Base-by-base conservation (phyloP, 805 yeast genomes). In the Candida railenensis region DNA sequence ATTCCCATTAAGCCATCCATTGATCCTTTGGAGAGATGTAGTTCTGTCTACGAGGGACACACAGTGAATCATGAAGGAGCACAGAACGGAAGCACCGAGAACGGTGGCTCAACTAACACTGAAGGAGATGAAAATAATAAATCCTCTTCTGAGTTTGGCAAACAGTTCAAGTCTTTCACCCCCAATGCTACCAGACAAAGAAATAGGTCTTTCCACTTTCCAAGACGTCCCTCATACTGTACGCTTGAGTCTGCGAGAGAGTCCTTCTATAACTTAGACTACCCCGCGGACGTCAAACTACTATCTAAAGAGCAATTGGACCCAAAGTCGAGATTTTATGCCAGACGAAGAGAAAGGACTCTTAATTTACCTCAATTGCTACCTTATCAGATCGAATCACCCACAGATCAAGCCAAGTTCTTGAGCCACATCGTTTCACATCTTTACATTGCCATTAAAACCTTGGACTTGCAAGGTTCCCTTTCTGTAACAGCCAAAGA, bases 381-480 rank as follows among this genome's bases (percentile, higher is more conserved):
- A 22, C 98, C 98, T 0, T 94, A 91, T 62, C 67, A 73, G 37
- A 78, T 85, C 0, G 97, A 89, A 61, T 55, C 80, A 1, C 82
- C 81, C 14, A 67, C 67, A 30, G 95, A 87, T 47, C 86, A 83
- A 48, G 85, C 88, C 15, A 77, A 74, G 45, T 90, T 89, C 55
- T 69, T 92, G 34, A 76, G 87, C 38, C 94, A 86, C 57, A 86
- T 92, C n/a, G 75, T 91, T 28, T 77, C 85, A 2, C 89, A 88
- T 62, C 63, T 94, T 16, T 87, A 87, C 61, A 80, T 88, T 46
- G 89, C 97, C 8, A 77, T 88, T 40, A 76, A 80, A 47, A 79
- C 94, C 2, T 69, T 85, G 50, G 96, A 89, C 60, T 69, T 89
- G 14, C 85, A 81, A 56, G 92, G 96, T 2, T 69, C 78, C 5